Evolutionary conservation across 1,284 basidiomycete species (phyloP).

Genomic region (Ustilago loliicola): DNA sequence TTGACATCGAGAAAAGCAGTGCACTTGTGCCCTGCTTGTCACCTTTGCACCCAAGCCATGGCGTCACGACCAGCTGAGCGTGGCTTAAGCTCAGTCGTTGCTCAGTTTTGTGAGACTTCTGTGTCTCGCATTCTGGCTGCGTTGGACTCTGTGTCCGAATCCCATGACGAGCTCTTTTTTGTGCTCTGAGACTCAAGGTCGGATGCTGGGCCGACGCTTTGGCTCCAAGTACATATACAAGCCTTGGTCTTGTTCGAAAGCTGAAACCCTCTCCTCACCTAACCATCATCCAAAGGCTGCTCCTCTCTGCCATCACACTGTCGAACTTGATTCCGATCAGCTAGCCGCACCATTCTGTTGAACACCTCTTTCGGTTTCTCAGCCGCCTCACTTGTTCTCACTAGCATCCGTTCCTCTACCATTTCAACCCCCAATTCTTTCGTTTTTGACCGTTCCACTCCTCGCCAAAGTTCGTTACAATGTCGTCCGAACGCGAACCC

Average conservation of each 20-base stretch:
- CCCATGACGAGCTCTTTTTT: constrained; percentile 6
- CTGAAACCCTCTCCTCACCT: neutral
- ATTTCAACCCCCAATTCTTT: neutral
- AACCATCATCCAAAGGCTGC: constrained; percentile 8
- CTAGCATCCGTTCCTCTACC: neutral
- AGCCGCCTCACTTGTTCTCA: neutral
- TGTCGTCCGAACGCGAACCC: constrained; percentile 53
- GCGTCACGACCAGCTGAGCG: neutral
- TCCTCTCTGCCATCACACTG: neutral
- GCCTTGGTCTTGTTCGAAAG: neutral
- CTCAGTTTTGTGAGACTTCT: neutral
- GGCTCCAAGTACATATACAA: constrained; percentile 6
- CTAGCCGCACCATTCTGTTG: neutral
- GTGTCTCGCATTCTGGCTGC: neutral
- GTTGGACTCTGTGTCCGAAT: no score
- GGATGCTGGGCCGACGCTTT: neutral
- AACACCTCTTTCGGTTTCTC: neutral
- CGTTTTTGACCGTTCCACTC: neutral
- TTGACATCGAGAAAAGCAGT: constrained; percentile 4
- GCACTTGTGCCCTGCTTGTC: neutral
- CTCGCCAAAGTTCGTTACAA: constrained; percentile 2
- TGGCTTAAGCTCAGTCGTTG: neutral
- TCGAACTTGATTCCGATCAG: neutral
- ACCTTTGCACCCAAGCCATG: neutral
- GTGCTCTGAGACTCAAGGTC: neutral